Evolutionary conservation across 2,329 filamentous ascomycete species (phyloP).

Genomic region (Claviceps cyperi): DNA sequence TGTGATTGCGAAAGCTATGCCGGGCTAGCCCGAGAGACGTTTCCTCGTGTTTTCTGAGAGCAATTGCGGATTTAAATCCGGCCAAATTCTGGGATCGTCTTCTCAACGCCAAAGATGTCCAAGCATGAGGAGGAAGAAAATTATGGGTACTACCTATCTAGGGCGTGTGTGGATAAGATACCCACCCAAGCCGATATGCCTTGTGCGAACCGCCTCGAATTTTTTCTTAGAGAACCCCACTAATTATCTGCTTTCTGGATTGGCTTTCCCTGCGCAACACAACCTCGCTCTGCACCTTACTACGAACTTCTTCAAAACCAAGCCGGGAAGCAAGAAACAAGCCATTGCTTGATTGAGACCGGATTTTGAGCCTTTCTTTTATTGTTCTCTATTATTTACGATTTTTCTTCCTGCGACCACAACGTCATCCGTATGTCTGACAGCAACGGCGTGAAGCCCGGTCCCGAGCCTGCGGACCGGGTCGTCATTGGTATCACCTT

Average conservation of each 20-base stretch:
- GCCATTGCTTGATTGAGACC: neutral
- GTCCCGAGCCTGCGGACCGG: constrained; percentile 41
- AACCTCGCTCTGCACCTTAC: neutral
- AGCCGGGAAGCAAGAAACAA: neutral
- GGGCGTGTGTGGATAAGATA: neutral
- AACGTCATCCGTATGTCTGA: constrained; percentile 27
- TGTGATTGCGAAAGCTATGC: neutral
- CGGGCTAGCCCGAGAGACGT: neutral
- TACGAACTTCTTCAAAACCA: neutral
- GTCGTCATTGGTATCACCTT: constrained; percentile 89
- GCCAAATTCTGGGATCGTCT: no score
- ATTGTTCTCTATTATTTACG: neutral
- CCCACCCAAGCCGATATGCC: neutral
- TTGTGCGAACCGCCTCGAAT: constrained; percentile 6
- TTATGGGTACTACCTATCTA: no score
- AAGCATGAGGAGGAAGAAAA: neutral
- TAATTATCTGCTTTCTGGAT: constrained; percentile 2
- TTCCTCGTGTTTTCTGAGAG: no score
- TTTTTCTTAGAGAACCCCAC: constrained; percentile 10
- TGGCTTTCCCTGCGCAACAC: neutral
- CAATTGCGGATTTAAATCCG: no score
- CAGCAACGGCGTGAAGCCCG: constrained; percentile 26
- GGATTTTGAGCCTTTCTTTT: neutral
- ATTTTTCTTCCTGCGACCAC: neutral
- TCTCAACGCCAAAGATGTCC: no score